Evolutionary conservation across 805 yeast genomes (phyloP).

Genomic region (Yarrowia yakushimensis): DNA sequence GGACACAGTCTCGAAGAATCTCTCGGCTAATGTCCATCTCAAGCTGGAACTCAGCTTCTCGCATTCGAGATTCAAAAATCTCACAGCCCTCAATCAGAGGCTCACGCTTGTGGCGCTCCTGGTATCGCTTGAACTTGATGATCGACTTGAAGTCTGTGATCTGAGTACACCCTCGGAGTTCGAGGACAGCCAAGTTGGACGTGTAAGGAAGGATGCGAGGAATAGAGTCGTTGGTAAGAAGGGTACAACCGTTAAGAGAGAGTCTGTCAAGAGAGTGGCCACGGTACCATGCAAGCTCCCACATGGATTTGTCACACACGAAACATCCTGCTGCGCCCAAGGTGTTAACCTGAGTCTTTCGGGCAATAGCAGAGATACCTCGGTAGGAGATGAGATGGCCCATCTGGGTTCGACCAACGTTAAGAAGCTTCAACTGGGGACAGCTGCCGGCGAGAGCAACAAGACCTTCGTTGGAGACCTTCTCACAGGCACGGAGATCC

Average conservation of each 20-base stretch:
- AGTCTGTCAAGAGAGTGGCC: slow-evolving; percentile 56
- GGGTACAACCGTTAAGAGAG: slow-evolving; percentile 69
- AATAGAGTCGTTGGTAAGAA: slow-evolving; percentile 54
- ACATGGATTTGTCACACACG: slow-evolving; percentile 69
- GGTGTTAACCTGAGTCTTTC: slow-evolving; percentile 58
- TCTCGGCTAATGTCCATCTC: slow-evolving; percentile 54
- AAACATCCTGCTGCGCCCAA: slow-evolving; percentile 88
- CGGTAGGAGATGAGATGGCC: slow-evolving; percentile 69
- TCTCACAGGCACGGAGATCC: slow-evolving; percentile 82
- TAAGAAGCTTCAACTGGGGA: slow-evolving; percentile 53
- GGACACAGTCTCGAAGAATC: slow-evolving; percentile 59
- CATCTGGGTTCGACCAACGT: slow-evolving; percentile 72
- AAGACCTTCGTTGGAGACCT: slow-evolving; percentile 70
- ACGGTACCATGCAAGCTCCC: slow-evolving; percentile 67
- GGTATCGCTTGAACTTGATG: slow-evolving; percentile 56
- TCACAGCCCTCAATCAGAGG: slow-evolving; percentile 80
- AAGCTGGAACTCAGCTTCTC: slow-evolving; percentile 55
- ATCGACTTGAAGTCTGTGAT: slow-evolving; percentile 60
- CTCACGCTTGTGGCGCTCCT: slow-evolving; percentile 42
- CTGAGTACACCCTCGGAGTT: slow-evolving; percentile 59
- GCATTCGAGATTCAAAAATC: slow-evolving; percentile 54
- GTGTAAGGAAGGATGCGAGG: slow-evolving; percentile 54
- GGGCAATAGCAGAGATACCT: slow-evolving; percentile 56
- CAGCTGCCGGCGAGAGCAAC: slow-evolving; percentile 64
- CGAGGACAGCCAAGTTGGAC: slow-evolving; percentile 65